Conservation (phyloP, 306 rosid species). For the Dryas alaskensis region DNA sequence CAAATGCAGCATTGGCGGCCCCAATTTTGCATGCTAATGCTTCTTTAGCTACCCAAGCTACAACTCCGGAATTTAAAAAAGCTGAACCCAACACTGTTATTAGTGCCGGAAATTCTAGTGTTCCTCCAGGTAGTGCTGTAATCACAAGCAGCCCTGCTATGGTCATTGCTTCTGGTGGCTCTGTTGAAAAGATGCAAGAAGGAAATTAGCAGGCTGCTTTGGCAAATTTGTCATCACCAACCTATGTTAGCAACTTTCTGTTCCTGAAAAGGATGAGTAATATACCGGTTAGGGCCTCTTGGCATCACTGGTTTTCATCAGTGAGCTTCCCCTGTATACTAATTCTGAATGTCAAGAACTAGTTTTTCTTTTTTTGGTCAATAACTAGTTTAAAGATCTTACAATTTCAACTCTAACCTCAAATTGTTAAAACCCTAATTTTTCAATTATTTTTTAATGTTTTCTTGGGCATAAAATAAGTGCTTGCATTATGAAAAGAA, state of each 20-base stretch:
- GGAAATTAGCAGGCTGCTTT: slow-evolving; percentile 27
- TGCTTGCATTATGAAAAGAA: no score
- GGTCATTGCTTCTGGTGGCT: slow-evolving; percentile 20
- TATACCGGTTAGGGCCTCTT: slow-evolving; percentile 8
- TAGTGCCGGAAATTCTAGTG: slow-evolving; percentile 40
- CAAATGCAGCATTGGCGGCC: slow-evolving; percentile 26
- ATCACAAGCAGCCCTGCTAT: slow-evolving; percentile 21
- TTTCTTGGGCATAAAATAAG: background rate
- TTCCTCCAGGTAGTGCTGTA: slow-evolving; percentile 26
- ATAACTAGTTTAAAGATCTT: background rate
- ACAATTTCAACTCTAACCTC: background rate
- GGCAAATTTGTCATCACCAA: slow-evolving; percentile 11
- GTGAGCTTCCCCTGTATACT: slow-evolving; percentile 8
- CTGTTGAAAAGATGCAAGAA: slow-evolving; percentile 25
- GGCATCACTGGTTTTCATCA: background rate
- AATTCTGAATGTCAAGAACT: background rate
- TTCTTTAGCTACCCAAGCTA: slow-evolving; percentile 30
- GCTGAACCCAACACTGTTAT: slow-evolving; percentile 34
- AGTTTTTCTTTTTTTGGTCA: background rate
- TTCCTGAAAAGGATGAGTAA: slow-evolving; percentile 8
- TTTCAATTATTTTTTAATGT: background rate
- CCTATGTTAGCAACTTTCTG: background rate
- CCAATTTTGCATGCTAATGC: slow-evolving; percentile 35
- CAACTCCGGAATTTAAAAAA: slow-evolving; percentile 42
- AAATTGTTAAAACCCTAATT: background rate